Evolutionary conservation across 176 grass and related monocot species (phyloP).

Genomic region (Dactylis glomerata): DNA sequence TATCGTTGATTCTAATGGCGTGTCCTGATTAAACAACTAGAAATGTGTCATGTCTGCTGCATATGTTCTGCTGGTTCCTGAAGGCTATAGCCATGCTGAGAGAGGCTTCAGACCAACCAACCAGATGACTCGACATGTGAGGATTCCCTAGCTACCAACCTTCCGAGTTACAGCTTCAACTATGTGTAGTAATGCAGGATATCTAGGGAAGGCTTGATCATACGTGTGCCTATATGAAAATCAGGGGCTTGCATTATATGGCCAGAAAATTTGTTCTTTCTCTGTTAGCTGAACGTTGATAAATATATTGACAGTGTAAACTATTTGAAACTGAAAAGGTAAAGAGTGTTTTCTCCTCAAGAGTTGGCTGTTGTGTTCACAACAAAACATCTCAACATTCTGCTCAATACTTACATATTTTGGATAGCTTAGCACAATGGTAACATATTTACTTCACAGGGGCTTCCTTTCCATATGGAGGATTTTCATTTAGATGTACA

Average conservation of each 20-base stretch:
- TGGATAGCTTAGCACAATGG: background rate
- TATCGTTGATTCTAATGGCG: background rate
- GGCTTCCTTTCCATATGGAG: conserved; percentile 8
- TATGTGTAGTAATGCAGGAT: background rate
- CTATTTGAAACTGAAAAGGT: background rate
- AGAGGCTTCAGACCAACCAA: background rate
- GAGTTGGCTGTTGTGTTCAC: background rate
- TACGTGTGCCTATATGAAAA: background rate
- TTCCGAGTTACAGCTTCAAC: background rate
- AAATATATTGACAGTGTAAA: background rate
- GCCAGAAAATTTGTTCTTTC: background rate
- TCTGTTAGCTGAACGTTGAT: background rate
- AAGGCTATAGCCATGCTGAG: background rate
- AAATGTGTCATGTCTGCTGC: background rate
- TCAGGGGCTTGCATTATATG: background rate
- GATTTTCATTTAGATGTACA: conserved; percentile 22
- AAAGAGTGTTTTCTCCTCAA: background rate
- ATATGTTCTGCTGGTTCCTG: background rate
- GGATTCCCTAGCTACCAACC: too few relatives aligned
- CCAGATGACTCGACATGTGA: background rate
- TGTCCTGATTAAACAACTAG: background rate
- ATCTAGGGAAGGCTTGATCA: background rate
- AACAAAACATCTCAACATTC: background rate
- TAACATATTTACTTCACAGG: conserved; percentile 21
- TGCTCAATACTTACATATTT: conserved; percentile 12